phyloP scores from a whole-genome alignment of 164 flowering plant species.

The Macadamia integrifolia region DNA sequence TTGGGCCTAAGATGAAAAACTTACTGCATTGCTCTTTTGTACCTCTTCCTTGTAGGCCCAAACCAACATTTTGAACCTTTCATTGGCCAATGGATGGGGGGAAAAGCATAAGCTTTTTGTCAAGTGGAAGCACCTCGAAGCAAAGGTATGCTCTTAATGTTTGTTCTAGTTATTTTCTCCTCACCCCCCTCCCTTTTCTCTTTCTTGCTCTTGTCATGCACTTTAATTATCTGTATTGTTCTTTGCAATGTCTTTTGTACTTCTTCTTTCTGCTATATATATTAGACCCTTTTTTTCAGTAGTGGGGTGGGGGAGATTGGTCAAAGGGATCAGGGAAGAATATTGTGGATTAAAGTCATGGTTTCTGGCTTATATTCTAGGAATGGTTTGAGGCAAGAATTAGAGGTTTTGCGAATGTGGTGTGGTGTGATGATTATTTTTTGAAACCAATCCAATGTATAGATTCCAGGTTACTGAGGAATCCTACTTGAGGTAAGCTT shows the following conservation, averaged over 20 bases:
- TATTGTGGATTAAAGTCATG: not conserved
- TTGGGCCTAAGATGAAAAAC: too few species aligned
- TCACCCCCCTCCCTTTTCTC: not conserved
- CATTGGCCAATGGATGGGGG: constrained; percentile 85
- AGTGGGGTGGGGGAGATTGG: too few species aligned
- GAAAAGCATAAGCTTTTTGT: constrained; percentile 74
- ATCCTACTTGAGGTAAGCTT: too few species aligned
- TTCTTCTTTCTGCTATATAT: too few species aligned
- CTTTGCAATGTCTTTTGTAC: not conserved
- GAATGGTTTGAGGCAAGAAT: too few species aligned
- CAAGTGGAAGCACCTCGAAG: constrained; percentile 85
- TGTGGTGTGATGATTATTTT: too few species aligned
- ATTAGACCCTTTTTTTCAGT: too few species aligned
- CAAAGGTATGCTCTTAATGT: constrained; percentile 54
- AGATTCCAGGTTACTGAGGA: too few species aligned
- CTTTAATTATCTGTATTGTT: not conserved
- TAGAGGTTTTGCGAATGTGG: too few species aligned
- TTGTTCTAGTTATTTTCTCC: not conserved
- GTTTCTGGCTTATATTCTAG: too few species aligned
- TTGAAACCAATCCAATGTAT: too few species aligned
- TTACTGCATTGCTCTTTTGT: not conserved
- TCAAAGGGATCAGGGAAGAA: too few species aligned
- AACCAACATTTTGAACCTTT: constrained; percentile 73
- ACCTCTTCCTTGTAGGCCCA: constrained; percentile 47
- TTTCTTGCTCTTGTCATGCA: not conserved